These are phyloP conservation scores for Neocatenulostroma microsporum DNA, from an alignment of 2,329 filamentous ascomycete genomes.

Conservation along the genomic window DNA sequence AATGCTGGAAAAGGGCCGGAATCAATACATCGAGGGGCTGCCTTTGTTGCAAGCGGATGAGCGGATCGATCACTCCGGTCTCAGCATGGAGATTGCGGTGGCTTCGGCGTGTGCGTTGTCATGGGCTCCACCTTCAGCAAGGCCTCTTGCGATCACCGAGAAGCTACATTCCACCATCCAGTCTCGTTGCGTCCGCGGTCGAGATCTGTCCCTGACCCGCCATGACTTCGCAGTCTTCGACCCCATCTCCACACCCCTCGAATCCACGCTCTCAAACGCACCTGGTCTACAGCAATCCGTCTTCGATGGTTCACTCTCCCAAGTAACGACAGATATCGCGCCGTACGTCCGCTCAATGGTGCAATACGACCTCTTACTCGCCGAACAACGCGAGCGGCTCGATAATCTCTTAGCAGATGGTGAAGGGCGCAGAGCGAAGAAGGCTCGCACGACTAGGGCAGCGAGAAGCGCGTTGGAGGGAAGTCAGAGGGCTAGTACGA, in stretches of 20 bases:
- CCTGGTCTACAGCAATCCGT: conserved; percentile 57
- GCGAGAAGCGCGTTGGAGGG: conserved; percentile 68
- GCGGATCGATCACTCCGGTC: conserved; percentile 37
- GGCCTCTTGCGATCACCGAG: no score
- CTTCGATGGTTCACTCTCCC: conserved; percentile 62
- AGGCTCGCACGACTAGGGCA: conserved; percentile 63
- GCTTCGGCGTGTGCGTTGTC: conserved; percentile 18
- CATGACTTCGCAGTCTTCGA: conserved; percentile 45
- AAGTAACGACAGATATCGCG: conserved; percentile 69
- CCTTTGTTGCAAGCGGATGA: conserved; percentile 48
- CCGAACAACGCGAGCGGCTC: conserved; percentile 57
- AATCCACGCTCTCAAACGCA: conserved; percentile 25
- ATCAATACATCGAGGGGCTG: conserved; percentile 49
- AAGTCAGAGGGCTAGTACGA: conserved; percentile 54
- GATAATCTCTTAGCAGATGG: conserved; percentile 57
- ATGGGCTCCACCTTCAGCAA: no score
- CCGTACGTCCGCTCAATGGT: conserved; percentile 87
- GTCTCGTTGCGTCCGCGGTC: neutral
- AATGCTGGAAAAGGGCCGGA: conserved; percentile 46
- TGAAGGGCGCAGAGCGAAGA: conserved; percentile 43
- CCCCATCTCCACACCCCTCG: conserved; percentile 38
- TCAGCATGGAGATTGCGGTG: conserved; percentile 28
- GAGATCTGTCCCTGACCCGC: conserved; percentile 29
- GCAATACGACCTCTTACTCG: conserved; percentile 62
- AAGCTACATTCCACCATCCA: neutral